A percentile compares a stretch with the other conserved stretches of the same genome.
Evolutionary conservation across 768 basidiomycete species (phyloP).

Genomic region (Tulasnella sp.): DNA sequence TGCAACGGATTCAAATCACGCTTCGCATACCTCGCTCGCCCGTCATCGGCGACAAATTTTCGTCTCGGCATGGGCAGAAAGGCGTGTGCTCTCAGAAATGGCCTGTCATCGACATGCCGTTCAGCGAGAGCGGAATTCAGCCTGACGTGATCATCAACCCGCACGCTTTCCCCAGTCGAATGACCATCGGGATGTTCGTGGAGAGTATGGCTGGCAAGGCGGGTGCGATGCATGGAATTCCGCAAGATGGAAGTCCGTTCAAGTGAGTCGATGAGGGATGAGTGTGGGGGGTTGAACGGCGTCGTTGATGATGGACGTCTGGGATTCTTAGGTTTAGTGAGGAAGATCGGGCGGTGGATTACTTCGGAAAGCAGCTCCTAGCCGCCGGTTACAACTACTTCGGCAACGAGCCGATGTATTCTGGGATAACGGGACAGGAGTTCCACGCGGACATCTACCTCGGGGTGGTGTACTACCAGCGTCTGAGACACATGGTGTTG

Average conservation of each 20-base stretch:
- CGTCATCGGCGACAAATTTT: constrained; percentile 99
- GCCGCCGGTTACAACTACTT: constrained; percentile 97
- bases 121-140: constrained; percentile 97
- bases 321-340: constrained; percentile 82
- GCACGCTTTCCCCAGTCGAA: constrained; percentile 97
- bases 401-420: constrained; percentile 99
- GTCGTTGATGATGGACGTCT: constrained; percentile 4
- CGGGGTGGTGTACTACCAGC: constrained; percentile 97
- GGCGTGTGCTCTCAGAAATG: constrained; percentile 99
- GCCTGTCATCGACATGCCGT: constrained; percentile 97
- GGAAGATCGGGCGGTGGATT: constrained; percentile 91
- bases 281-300: not conserved
- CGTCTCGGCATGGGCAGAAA: constrained; percentile 97
- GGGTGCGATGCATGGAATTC: constrained; percentile 94
- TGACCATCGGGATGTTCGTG: constrained; percentile 99
- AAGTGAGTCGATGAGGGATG: constrained; percentile 45
- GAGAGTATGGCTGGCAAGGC: constrained; percentile 99
- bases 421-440: constrained; percentile 96
- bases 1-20: constrained; percentile 89
- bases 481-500: constrained; percentile 96
- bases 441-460: constrained; percentile 98
- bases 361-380: constrained; percentile 90
- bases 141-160: constrained; percentile 99
- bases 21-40: constrained; percentile 88
- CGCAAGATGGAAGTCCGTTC: constrained; percentile 98